These are phyloP conservation scores for Xylaria cubensis DNA, from an alignment of 495 filamentous ascomycete species.

Conservation along the genomic window DNA sequence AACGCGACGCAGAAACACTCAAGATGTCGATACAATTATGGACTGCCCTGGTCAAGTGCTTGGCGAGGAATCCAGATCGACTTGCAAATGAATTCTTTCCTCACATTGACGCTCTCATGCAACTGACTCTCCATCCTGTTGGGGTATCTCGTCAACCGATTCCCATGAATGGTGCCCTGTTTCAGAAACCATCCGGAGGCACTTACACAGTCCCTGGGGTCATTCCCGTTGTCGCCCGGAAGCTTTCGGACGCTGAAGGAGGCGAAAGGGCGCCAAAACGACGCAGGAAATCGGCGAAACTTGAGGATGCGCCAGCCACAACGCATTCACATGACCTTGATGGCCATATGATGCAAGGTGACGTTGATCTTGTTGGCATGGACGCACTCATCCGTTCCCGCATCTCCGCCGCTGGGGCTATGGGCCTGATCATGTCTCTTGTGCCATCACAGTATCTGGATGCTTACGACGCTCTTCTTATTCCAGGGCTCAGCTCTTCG, in stretches of 20 bases:
- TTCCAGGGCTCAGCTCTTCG: conserved; percentile 68
- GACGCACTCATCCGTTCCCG: conserved; percentile 89
- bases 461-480: conserved; percentile 62
- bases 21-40: conserved; percentile 86
- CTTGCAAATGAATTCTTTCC: conserved; percentile 71
- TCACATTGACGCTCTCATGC: conserved; percentile 77
- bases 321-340: conserved; percentile 88
- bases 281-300: conserved; percentile 82
- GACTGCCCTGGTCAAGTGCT: conserved; percentile 73
- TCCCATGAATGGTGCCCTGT: conserved; percentile 85
- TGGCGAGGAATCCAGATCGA: conserved; percentile 62
- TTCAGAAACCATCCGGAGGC: conserved; percentile 93
- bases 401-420: conserved; percentile 80
- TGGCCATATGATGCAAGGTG: conserved; percentile 95
- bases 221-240: conserved; percentile 55
- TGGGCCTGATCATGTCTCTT: conserved; percentile 75
- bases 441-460: conserved; percentile 58
- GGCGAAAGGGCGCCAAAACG: conserved; percentile 65
- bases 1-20: conserved; percentile 78
- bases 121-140: conserved; percentile 84
- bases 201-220: conserved; percentile 66
- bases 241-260: conserved; percentile 64
- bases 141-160: conserved; percentile 88
- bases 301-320: conserved; percentile 67
- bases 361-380: conserved; percentile 89